A percentile compares a stretch with the other conserved stretches of the same genome.
phyloP scores from a whole-genome alignment of 768 basidiomycete species.

The Phaeotremella fagi region DNA sequence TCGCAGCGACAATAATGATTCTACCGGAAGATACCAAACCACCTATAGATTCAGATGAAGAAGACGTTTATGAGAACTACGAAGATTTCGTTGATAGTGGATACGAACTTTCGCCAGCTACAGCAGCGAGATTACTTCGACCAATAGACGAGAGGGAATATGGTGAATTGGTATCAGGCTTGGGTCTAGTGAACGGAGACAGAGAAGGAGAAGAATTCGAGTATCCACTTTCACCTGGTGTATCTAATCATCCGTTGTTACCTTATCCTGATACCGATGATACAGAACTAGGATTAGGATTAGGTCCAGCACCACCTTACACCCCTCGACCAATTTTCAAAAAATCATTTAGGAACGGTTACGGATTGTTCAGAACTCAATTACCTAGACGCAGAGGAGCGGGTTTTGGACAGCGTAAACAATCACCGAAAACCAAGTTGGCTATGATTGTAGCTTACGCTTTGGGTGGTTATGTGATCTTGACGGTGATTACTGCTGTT shows the following conservation, averaged over 20 bases:
- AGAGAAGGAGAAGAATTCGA: not conserved
- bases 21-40: not conserved
- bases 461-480: not conserved
- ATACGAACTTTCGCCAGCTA: not conserved
- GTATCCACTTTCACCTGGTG: not conserved
- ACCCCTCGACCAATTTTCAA: not conserved
- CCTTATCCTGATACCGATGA: not conserved
- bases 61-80: conserved; percentile 41
- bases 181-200: not conserved
- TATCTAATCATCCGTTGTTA: not conserved
- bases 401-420: not conserved
- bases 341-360: not conserved
- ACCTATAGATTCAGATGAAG: conserved; percentile 20
- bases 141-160: not conserved
- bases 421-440: not conserved
- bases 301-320: not conserved
- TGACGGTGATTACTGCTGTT: not conserved
- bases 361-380: too few relatives aligned
- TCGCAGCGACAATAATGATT: not conserved
- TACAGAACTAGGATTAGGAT: not conserved
- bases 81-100: not conserved
- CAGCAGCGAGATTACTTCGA: not conserved
- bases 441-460: not conserved
- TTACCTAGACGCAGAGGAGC: not conserved
- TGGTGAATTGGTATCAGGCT: too few relatives aligned